These are phyloP conservation scores for Margaritispora aquatica DNA, from an alignment of 495 filamentous ascomycete genomes.

Conservation along the genomic window DNA sequence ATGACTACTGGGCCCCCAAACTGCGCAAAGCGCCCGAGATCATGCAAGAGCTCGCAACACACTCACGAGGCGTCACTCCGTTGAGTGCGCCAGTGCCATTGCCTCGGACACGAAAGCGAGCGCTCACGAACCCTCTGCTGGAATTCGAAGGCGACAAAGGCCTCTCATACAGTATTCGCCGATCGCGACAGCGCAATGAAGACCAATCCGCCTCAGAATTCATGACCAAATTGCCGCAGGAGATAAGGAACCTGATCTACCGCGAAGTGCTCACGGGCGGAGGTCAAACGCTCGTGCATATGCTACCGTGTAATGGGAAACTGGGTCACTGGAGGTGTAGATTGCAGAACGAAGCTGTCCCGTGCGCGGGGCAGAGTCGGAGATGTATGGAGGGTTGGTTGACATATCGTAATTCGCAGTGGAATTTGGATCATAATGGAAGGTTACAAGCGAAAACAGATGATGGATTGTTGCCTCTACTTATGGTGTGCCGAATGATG, in stretches of 20 bases:
- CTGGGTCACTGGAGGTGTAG: slow-evolving; percentile 20
- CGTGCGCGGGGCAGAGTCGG: slow-evolving; percentile 5
- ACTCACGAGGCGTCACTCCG: slow-evolving; percentile 4
- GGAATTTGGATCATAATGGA: slow-evolving; percentile 13
- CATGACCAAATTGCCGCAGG: slow-evolving; percentile 8
- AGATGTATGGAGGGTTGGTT: slow-evolving; percentile 20
- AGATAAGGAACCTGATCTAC: slow-evolving; percentile 14
- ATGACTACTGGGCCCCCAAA: slow-evolving; percentile 8
- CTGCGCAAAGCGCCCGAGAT: slow-evolving; percentile 8
- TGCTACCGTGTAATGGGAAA: slow-evolving; percentile 13
- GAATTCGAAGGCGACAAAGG: neutral
- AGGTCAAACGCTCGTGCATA: slow-evolving; percentile 10
- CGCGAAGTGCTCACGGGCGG: slow-evolving; percentile 11
- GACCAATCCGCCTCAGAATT: slow-evolving; percentile 6
- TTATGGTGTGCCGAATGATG: slow-evolving; percentile 15
- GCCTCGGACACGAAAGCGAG: slow-evolving; percentile 12
- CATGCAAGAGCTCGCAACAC: slow-evolving; percentile 3
- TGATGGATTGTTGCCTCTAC: slow-evolving; percentile 9
- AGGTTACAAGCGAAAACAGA: slow-evolving; percentile 12
- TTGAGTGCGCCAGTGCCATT: slow-evolving; percentile 10
- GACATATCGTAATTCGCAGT: slow-evolving; percentile 5
- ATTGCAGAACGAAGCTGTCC: slow-evolving; percentile 8
- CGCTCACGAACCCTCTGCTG: slow-evolving; percentile 10
- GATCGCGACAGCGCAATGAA: slow-evolving; percentile 13
- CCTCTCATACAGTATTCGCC: slow-evolving; percentile 12